Evolutionary conservation across 202 grass and related monocot genomes (phyloP), one percentile per base, ranked within the genome.

Genomic region (Dendrocalamus latiflorus): DNA sequence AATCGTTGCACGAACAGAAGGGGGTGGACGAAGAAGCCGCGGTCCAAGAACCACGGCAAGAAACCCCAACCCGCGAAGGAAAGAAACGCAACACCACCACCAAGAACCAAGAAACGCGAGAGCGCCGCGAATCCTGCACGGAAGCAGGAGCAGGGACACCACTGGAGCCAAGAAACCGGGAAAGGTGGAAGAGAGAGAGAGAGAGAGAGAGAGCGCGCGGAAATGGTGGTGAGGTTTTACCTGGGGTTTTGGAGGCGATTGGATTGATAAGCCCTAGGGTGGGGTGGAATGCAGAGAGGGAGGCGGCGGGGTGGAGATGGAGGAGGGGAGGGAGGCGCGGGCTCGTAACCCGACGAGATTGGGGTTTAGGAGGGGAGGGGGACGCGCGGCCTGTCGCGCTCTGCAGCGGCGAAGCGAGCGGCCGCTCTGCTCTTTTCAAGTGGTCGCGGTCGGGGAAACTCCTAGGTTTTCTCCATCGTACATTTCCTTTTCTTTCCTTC

Each of bases 141-240:
- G n/a, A 9, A 22, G 54, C 4, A 57, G 54, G 54, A 12, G 54
- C n/a, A n/a, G 53, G 20, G 8, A n/a, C 20, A n/a, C 20, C 20
- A 9, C 72, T 37, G 9, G 53, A 39, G 36, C 9, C 38, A 34
- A 15, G 41, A 38, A 1, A n/a, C 62, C 30, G 22, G 53, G 22
- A 17, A n/a, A 12, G 28, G 60, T 42, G n/a, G n/a, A n/a, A n/a
- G n/a, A n/a, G n/a, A n/a, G n/a, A n/a, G n/a, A n/a, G n/a, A n/a
- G n/a, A n/a, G n/a, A n/a, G n/a, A n/a, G n/a, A n/a, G n/a, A n/a
- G n/a, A n/a, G n/a, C n/a, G n/a, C n/a, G 37, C 38, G 70, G 47
- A 49, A 78, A 88, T 68, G 81, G 39, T 60, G 73, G 24, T n/a
- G n/a, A n/a, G 74, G 80, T 49, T 88, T 71, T 65, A 68, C 55